Base-by-base conservation (phyloP, 495 filamentous ascomycete genomes). In the Daldinia decipiens region DNA sequence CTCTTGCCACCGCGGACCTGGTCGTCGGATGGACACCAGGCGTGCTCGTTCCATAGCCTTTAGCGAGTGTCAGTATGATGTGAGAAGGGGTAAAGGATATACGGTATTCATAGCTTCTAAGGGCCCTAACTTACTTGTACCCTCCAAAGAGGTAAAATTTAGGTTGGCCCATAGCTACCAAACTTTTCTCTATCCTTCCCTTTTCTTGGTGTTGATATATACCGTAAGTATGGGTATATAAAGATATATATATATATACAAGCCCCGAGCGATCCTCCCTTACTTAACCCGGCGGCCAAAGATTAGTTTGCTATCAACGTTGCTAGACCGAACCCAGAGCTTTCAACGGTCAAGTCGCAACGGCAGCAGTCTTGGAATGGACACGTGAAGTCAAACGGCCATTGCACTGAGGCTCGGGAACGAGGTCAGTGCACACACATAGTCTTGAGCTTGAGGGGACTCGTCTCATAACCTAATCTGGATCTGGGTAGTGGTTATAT, bases 1-100 rank as follows among this genome's bases (percentile, higher is more conserved):
- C 86, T 92, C 56, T 80, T 81, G 19, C 93, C 93, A 32, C 93
- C 92, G 38, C 93, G 89, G 24, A 94, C 87, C 5, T 85, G 80
- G 74, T 95, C 93, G 76, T 95, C 89, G 31, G 87, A 88, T 6
- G 87, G 78, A 8, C 83, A 87, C 91, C 91, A 96, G 47, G 88
- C 82, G 5, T 75, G 59, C 31, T 79, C 67, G 6, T 79, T 74
- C 92, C 93, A 93, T 11, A 83, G 80, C 43, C 90, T 92, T 74
- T 62, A 24, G 1, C 29, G 62, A 36, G 5, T 47, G 15, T 40
- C n/a, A 64, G 60, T 38, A 57, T 7, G 24, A 24, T 21, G 3
- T 24, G 19, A 47, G 43, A 47, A 47, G 11, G 17, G 43, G 19
- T 2, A 21, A 21, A 47, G 43, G 21, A 21, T 36, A 36, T 13